Percentiles rank a stretch among this genome's conserved stretches.
Conservation (phyloP, 1,139 yeast genomes). For the Zygosaccharomyces pseudobailii region DNA sequence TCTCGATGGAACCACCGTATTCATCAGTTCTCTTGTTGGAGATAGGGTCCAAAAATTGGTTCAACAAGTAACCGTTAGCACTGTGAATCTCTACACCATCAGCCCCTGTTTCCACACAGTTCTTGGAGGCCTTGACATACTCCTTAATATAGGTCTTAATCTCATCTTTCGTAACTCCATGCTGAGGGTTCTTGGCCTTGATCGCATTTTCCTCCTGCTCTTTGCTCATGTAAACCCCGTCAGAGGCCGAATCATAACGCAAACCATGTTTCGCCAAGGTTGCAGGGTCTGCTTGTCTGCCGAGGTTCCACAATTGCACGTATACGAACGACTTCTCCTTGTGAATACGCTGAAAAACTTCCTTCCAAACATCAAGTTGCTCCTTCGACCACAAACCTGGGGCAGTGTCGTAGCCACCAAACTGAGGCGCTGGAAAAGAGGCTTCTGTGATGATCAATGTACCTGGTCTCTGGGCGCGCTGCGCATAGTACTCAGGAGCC, state of each 20-base stretch:
- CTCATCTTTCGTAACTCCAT: conserved; percentile 37
- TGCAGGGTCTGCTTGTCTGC: conserved; percentile 48
- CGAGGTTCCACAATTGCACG: conserved; percentile 58
- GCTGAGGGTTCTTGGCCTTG: conserved; percentile 33
- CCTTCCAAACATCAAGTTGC: conserved; percentile 49
- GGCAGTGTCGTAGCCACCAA: conserved; percentile 41
- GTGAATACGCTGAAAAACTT: conserved; percentile 49
- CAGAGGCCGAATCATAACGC: conserved; percentile 36
- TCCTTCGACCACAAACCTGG: conserved; percentile 53
- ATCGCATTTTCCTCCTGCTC: conserved; percentile 34
- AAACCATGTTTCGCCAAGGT: conserved; percentile 38
- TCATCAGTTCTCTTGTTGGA: conserved; percentile 59
- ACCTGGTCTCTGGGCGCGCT: conserved; percentile 37
- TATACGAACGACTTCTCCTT: conserved; percentile 47
- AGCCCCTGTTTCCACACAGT: conserved; percentile 49
- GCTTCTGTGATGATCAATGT: conserved; percentile 39
- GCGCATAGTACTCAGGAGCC: conserved; percentile 36
- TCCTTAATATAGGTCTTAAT: conserved; percentile 36
- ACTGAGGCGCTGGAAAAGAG: conserved; percentile 32
- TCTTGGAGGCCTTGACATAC: conserved; percentile 38
- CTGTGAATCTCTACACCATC: conserved; percentile 66
- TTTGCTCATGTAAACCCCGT: conserved; percentile 35
- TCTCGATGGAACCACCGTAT: conserved; percentile 66
- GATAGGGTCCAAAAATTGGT: conserved; percentile 50
- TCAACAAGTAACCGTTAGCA: conserved; percentile 66